phyloP scores from a whole-genome alignment of 345 rosid species.

The Syzygium aqueum region DNA sequence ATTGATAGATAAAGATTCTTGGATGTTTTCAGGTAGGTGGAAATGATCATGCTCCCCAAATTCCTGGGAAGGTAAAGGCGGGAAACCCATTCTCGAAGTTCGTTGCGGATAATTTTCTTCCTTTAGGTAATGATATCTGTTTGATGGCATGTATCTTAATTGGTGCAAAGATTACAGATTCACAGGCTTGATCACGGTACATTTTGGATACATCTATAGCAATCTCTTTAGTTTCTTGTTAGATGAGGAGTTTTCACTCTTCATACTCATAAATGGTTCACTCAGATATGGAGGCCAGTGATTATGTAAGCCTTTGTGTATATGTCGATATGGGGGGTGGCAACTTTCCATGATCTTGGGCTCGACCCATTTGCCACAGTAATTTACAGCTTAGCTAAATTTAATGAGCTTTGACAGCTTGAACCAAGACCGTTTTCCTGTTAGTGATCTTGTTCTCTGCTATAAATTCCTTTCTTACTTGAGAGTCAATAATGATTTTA shows the following conservation, averaged over 20 bases:
- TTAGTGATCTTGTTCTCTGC: neutral
- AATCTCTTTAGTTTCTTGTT: neutral
- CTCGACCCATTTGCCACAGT: neutral
- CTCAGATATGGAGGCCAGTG: neutral
- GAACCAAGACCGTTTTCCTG: neutral
- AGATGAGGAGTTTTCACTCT: neutral
- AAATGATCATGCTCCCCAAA: slow-evolving; percentile 9
- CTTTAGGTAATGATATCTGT: slow-evolving; percentile 40
- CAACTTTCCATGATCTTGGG: neutral
- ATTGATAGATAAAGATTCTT: neutral
- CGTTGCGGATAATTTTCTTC: slow-evolving; percentile 63
- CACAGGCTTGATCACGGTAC: neutral
- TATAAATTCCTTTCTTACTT: neutral
- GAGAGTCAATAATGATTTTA: neutral
- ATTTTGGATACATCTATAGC: neutral
- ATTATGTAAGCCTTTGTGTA: neutral
- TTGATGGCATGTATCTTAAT: neutral
- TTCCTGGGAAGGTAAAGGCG: slow-evolving; percentile 11
- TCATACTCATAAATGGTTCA: neutral
- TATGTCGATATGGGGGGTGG: neutral
- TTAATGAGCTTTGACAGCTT: neutral
- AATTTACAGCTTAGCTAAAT: neutral
- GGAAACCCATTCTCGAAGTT: slow-evolving; percentile 37
- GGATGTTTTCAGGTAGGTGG: slow-evolving; percentile 22
- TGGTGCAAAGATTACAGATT: neutral